These are phyloP conservation scores for Perkinsus chesapeaki DNA, from an alignment of 169 alveolate genomes.

Conservation along the genomic window DNA sequence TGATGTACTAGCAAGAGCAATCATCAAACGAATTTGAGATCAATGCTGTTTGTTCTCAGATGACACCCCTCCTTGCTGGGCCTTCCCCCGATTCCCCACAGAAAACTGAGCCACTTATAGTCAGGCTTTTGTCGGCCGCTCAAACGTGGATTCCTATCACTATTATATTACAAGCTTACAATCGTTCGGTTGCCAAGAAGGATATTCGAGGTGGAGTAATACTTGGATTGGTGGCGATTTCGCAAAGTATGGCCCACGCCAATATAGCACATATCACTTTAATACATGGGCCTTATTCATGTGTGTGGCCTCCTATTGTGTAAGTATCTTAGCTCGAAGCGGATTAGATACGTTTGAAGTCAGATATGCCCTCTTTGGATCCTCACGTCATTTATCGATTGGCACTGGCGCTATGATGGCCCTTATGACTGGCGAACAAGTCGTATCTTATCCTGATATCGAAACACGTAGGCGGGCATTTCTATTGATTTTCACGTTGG, in stretches of 20 bases:
- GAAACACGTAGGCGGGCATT: neutral
- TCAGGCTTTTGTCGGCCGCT: neutral
- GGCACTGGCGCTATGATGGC: neutral
- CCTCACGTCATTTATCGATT: neutral
- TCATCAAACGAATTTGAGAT: no score
- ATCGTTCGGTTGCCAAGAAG: neutral
- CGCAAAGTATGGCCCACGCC: neutral
- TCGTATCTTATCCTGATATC: neutral
- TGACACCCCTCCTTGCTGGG: no score
- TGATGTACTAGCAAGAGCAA: no score
- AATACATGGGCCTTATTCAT: neutral
- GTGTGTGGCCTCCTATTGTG: neutral
- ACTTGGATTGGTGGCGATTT: neutral
- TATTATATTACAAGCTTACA: neutral
- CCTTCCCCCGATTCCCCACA: no score
- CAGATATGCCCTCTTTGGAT: neutral
- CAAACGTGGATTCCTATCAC: neutral
- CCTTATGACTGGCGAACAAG: neutral
- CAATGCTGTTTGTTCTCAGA: no score
- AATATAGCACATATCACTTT: neutral
- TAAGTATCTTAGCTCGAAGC: neutral
- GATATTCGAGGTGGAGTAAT: neutral
- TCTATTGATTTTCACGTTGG: no score
- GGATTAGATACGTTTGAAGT: neutral
- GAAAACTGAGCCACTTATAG: no score